Percentiles rank a stretch among this genome's conserved stretches.
These are phyloP conservation scores for Microbotryum saponariae DNA, from an alignment of 1,284 basidiomycete genomes.

Conservation along the genomic window DNA sequence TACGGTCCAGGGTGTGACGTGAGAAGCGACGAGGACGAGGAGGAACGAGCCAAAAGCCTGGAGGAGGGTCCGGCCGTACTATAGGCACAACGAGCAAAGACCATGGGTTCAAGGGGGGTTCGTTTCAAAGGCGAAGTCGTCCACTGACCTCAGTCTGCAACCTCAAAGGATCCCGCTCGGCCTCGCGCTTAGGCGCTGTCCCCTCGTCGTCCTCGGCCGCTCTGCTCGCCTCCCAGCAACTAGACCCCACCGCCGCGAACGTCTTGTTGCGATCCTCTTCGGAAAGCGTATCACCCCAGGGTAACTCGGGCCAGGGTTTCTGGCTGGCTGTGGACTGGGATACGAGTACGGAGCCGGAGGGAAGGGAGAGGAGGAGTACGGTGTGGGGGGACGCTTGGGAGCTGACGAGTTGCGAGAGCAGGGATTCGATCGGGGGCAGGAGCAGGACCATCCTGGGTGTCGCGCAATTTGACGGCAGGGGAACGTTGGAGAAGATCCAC, in stretches of 20 bases:
- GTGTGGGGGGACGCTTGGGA: constrained; percentile 17
- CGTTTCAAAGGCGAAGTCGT: too few species aligned
- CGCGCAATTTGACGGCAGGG: too few species aligned
- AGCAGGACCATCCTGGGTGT: constrained; percentile 4
- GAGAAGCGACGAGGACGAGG: constrained; percentile 22
- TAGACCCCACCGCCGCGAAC: constrained; percentile 21
- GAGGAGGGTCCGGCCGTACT: constrained; percentile 17
- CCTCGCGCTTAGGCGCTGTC: background rate
- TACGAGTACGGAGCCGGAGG: constrained; percentile 16
- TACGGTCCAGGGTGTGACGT: constrained; percentile 27
- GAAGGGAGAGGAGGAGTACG: constrained; percentile 14
- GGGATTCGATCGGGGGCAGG: constrained; percentile 4
- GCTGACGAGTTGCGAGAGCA: constrained; percentile 15
- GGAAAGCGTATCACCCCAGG: background rate
- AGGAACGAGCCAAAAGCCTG: constrained; percentile 13
- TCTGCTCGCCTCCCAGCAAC: constrained; percentile 9
- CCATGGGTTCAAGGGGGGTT: background rate
- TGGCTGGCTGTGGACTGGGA: background rate
- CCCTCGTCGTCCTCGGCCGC: constrained; percentile 1
- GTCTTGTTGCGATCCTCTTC: constrained; percentile 11
- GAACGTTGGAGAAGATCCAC: too few species aligned
- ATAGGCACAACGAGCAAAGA: too few species aligned
- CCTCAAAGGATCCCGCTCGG: constrained; percentile 7
- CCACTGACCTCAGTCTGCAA: constrained; percentile 24
- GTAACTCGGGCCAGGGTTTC: too few species aligned